Percentiles rank a stretch among this genome's conserved stretches.
Evolutionary conservation across 2,329 filamentous ascomycete genomes (phyloP).

Genomic region (Lachnellula cervina): DNA sequence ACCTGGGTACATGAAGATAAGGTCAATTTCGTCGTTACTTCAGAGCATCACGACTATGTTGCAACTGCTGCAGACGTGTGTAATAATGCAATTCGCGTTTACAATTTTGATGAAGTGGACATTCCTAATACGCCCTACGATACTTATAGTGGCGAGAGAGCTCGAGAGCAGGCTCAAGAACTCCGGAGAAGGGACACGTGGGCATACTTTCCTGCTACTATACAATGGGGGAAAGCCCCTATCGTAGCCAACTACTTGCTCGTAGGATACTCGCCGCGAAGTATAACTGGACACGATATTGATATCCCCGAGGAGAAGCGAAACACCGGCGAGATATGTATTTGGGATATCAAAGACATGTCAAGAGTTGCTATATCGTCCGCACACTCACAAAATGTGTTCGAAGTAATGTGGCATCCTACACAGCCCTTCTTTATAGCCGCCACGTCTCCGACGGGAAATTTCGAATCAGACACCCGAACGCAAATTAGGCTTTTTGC

Average conservation of each 20-base stretch:
- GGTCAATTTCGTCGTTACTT: constrained; percentile 58
- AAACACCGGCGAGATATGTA: constrained; percentile 54
- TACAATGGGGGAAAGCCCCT: constrained; percentile 53
- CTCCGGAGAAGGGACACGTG: constrained; percentile 38
- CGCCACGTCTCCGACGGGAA: constrained; percentile 50
- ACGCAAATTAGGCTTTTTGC: constrained; percentile 57
- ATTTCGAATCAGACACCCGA: constrained; percentile 39
- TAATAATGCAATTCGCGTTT: constrained; percentile 52
- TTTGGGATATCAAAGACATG: constrained; percentile 48
- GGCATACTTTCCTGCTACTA: constrained; percentile 59
- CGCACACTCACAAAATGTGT: constrained; percentile 54
- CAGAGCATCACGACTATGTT: constrained; percentile 42
- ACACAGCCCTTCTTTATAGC: constrained; percentile 48
- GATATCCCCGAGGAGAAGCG: constrained; percentile 53
- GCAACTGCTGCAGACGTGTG: constrained; percentile 56
- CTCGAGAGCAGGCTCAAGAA: constrained; percentile 20
- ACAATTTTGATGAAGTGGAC: constrained; percentile 39
- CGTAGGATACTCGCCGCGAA: constrained; percentile 59
- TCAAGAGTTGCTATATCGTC: constrained; percentile 43
- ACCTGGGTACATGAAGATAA: constrained; percentile 54
- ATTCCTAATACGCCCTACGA: constrained; percentile 29
- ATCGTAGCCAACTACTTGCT: constrained; percentile 48
- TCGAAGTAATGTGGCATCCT: constrained; percentile 62
- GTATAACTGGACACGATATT: constrained; percentile 45
- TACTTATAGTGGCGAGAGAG: constrained; percentile 27